A percentile compares a stretch with the other conserved stretches of the same genome.
Evolutionary conservation across 257 asterid species (phyloP).

Genomic region (Pogostemon cablin): DNA sequence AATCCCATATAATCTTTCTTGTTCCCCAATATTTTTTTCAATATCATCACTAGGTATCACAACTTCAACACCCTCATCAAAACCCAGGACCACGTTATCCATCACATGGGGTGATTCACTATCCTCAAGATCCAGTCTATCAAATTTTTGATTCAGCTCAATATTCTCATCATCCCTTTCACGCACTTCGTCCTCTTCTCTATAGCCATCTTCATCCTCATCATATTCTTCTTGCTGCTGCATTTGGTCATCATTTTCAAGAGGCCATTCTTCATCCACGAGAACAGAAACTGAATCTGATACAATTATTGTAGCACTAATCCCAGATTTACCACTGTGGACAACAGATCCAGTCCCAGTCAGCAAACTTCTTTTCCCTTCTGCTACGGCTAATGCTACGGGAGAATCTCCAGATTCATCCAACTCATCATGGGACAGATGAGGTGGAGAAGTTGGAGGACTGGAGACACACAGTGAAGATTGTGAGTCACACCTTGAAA

Average conservation of each 20-base stretch:
- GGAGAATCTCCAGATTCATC: slow-evolving; percentile 84
- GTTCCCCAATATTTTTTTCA: slow-evolving; percentile 51
- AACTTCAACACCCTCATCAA: slow-evolving; percentile 94
- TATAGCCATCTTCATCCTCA: slow-evolving; percentile 87
- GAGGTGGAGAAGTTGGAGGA: slow-evolving; percentile 95
- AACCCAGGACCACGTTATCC: slow-evolving; percentile 82
- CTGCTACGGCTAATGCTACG: slow-evolving; percentile 48
- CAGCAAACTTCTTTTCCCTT: slow-evolving; percentile 43
- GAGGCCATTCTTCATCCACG: slow-evolving; percentile 90
- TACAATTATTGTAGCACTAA: slow-evolving; percentile 36
- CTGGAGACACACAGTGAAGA: slow-evolving; percentile 96
- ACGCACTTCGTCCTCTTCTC: slow-evolving; percentile 87
- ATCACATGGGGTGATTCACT: slow-evolving; percentile 50
- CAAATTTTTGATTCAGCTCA: slow-evolving; percentile 67
- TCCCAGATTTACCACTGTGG: slow-evolving; percentile 52
- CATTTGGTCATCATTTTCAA: slow-evolving; percentile 61
- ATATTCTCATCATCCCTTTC: slow-evolving; percentile 69
- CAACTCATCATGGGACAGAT: slow-evolving; percentile 91
- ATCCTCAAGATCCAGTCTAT: slow-evolving; percentile 60
- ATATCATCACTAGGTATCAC: slow-evolving; percentile 82
- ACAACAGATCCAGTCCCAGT: slow-evolving; percentile 46
- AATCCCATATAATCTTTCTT: slow-evolving; percentile 50
- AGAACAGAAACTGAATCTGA: slow-evolving; percentile 56
- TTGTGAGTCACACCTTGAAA: slow-evolving; percentile 82
- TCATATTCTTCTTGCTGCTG: slow-evolving; percentile 92